Percentiles rank a stretch among this genome's conserved stretches.
Evolutionary conservation across 2,329 filamentous ascomycete genomes (phyloP).

Genomic region (Emmonsia crescens): DNA sequence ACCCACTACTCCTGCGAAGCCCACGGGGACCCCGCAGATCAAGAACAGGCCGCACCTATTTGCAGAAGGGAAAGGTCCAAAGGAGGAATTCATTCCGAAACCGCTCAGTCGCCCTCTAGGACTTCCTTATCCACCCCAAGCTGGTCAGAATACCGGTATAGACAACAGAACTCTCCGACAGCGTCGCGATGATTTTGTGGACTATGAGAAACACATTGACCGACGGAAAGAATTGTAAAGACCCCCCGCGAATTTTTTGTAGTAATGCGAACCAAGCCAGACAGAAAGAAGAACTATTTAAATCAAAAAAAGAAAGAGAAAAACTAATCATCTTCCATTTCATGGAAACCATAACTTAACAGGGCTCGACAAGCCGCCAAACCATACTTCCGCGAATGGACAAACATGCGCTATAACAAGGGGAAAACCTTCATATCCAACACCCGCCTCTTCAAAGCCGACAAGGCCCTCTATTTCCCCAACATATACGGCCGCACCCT

Average conservation of each 20-base stretch:
- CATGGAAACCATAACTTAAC: constrained; percentile 6
- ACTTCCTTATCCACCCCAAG: constrained; percentile 58
- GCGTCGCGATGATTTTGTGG: constrained; percentile 65
- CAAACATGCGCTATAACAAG: constrained; percentile 66
- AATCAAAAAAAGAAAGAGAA: neutral
- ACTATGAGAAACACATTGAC: constrained; percentile 74
- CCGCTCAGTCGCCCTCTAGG: constrained; percentile 66
- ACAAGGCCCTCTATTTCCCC: constrained; percentile 81
- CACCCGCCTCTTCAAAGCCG: constrained; percentile 68
- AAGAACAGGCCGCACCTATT: neutral
- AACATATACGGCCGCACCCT: constrained; percentile 79
- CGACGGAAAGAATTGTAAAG: constrained; percentile 62
- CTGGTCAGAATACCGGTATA: constrained; percentile 72
- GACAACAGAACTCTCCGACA: constrained; percentile 57
- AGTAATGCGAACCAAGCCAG: neutral
- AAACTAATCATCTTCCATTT: neutral
- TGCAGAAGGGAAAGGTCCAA: neutral
- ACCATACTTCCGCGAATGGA: constrained; percentile 95
- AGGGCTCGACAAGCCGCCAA: constrained; percentile 67
- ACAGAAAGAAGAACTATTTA: too few species aligned
- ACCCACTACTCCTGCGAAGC: constrained; percentile 4
- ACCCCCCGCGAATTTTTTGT: constrained; percentile 1
- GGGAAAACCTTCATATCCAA: constrained; percentile 90
- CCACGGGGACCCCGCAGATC: neutral
- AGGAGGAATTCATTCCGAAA: constrained; percentile 36